Percentiles rank a stretch among this genome's conserved stretches.
These are phyloP conservation scores for Nasturtium officinale DNA, from an alignment of 345 rosid species.

Conservation along the genomic window DNA sequence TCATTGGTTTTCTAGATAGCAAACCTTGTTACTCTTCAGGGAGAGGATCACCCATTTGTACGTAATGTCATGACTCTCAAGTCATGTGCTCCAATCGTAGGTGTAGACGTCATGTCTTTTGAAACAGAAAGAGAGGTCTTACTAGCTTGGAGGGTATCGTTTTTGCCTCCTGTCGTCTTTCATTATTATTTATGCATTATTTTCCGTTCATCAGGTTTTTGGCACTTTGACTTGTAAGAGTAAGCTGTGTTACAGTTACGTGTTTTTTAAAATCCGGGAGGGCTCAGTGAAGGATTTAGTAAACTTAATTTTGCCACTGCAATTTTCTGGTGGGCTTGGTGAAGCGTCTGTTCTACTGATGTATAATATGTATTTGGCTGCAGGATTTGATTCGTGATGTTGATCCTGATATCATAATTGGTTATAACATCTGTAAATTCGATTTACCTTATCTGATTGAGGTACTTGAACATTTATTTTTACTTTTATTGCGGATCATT, in stretches of 20 bases:
- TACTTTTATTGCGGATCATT: conserved; percentile 7
- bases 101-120: conserved; percentile 94
- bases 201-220: neutral
- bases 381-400: conserved; percentile 88
- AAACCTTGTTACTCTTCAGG: conserved; percentile 90
- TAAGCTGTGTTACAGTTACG: neutral
- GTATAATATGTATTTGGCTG: conserved; percentile 44
- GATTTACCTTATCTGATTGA: conserved; percentile 97
- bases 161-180: conserved; percentile 29
- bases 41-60: conserved; percentile 81
- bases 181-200: neutral
- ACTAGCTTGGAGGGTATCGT: conserved; percentile 92
- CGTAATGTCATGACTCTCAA: conserved; percentile 97
- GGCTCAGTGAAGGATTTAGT: conserved; percentile 19
- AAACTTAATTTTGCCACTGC: conserved; percentile 22
- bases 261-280: neutral
- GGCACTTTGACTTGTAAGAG: conserved; percentile 8
- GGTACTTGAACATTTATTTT: conserved; percentile 53
- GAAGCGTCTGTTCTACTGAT: conserved; percentile 31
- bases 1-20: conserved; percentile 69
- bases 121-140: conserved; percentile 86
- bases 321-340: conserved; percentile 27
- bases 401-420: conserved; percentile 97
- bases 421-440: conserved; percentile 97
- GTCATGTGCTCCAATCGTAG: conserved; percentile 89